Percentiles rank a stretch among this genome's conserved stretches.
Evolutionary conservation across 31 red algal species (phyloP).

Genomic region (Porphyra umbilicalis): DNA sequence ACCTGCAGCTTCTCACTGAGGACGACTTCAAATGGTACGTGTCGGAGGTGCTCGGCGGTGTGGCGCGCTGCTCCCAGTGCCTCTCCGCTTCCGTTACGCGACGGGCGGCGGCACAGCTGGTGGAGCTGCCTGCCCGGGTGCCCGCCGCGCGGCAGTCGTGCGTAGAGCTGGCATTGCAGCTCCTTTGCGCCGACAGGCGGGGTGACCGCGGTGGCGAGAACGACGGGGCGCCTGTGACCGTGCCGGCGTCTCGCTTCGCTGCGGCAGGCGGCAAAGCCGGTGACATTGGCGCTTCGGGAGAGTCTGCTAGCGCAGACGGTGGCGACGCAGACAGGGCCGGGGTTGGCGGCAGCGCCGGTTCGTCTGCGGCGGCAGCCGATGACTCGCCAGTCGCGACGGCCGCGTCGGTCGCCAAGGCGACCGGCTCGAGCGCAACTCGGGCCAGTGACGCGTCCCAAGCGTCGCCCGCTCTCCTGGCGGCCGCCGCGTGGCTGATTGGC

Average conservation of each 20-base stretch:
- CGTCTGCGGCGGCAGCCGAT: not conserved
- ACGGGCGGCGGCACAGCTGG: conserved; percentile 57
- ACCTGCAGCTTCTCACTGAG: conserved; percentile 49
- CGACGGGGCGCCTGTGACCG: not conserved
- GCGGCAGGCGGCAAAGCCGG: not conserved
- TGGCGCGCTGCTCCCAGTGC: conserved; percentile 40
- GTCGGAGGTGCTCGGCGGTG: conserved; percentile 56
- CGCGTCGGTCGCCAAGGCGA: not conserved
- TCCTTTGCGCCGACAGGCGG: conserved; percentile 23
- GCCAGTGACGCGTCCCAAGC: conserved; percentile 3
- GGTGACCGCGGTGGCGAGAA: too few species aligned
- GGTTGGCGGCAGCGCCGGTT: not conserved
- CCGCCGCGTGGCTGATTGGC: conserved; percentile 59
- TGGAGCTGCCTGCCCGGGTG: conserved; percentile 77
- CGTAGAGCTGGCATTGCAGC: conserved; percentile 47
- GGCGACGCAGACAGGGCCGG: not conserved
- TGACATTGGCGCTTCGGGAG: not conserved
- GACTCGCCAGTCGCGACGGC: not conserved
- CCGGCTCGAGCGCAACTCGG: not conserved
- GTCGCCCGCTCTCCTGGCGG: conserved; percentile 39
- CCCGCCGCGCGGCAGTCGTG: conserved; percentile 57
- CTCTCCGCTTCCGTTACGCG: conserved; percentile 40
- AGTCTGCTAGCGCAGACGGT: not conserved
- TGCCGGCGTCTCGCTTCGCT: not conserved
- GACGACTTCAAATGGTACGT: conserved; percentile 93